phyloP scores from a whole-genome alignment of 306 rosid species.

The Pyrus communis region DNA sequence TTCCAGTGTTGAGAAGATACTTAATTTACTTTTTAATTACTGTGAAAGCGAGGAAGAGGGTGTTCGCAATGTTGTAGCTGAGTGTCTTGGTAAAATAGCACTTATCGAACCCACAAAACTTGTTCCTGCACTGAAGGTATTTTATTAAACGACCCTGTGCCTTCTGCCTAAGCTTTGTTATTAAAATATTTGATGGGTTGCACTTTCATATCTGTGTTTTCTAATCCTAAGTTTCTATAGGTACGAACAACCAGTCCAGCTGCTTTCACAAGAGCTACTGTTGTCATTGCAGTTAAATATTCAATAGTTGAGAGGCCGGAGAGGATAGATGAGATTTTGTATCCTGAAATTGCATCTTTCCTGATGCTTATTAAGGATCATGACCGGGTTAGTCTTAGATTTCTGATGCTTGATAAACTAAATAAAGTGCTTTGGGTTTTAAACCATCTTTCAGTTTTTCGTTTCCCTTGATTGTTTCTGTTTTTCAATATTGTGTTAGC shows the following conservation, averaged over 20 bases:
- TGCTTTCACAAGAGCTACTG: slow-evolving; percentile 98
- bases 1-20: slow-evolving; percentile 94
- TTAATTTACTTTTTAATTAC: slow-evolving; percentile 85
- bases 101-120: slow-evolving; percentile 95
- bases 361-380: slow-evolving; percentile 94
- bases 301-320: slow-evolving; percentile 96
- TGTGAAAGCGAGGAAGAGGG: slow-evolving; percentile 99
- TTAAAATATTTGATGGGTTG: slow-evolving; percentile 13
- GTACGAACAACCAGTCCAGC: slow-evolving; percentile 80
- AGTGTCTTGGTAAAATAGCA: slow-evolving; percentile 95
- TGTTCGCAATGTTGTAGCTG: slow-evolving; percentile 96
- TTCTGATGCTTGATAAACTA: background rate
- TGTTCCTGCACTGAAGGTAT: slow-evolving; percentile 96
- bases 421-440: background rate
- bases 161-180: slow-evolving; percentile 12
- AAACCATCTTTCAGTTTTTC: background rate
- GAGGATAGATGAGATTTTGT: slow-evolving; percentile 90
- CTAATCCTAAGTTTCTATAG: slow-evolving; percentile 28
- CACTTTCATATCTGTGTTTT: background rate
- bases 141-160: background rate
- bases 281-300: slow-evolving; percentile 96
- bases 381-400: slow-evolving; percentile 61
- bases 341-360: slow-evolving; percentile 90
- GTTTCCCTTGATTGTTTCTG: background rate
- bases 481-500: background rate